A percentile compares a stretch with the other conserved stretches of the same genome.
Evolutionary conservation across 441 rosid genomes (phyloP).

Genomic region (Erodium trifolium): DNA sequence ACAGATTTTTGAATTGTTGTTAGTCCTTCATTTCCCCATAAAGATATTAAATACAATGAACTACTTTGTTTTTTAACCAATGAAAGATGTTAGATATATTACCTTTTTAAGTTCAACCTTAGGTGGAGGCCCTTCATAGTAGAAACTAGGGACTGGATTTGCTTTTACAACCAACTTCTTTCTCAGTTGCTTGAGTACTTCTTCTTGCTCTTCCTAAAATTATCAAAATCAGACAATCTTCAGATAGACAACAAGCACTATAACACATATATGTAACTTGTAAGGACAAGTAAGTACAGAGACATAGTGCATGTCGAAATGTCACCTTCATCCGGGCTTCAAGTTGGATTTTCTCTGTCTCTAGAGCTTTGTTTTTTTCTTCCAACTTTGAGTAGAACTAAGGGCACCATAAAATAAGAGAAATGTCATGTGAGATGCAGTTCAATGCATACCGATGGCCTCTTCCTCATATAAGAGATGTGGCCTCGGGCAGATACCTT

Average conservation of each 20-base stretch:
- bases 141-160: constrained; percentile 89
- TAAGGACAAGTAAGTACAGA: too few species aligned
- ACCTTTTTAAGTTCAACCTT: constrained; percentile 87
- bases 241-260: neutral
- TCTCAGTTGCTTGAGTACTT: constrained; percentile 80
- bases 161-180: constrained; percentile 76
- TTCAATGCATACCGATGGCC: neutral
- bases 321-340: constrained; percentile 74
- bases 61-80: neutral
- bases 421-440: constrained; percentile 16
- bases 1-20: neutral
- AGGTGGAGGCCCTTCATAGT: constrained; percentile 83
- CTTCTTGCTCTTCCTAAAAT: constrained; percentile 89
- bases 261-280: too few species aligned
- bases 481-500: too few species aligned
- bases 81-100: constrained; percentile 14
- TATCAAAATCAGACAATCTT: neutral
- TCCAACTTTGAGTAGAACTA: constrained; percentile 73
- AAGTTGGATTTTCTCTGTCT: constrained; percentile 59
- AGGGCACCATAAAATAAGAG: neutral
- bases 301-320: neutral
- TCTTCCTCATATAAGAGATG: too few species aligned
- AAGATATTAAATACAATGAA: too few species aligned
- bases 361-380: constrained; percentile 73
- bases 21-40: too few species aligned